Conservation (phyloP, 768 basidiomycete species). For the Naganishia friedmannii region DNA sequence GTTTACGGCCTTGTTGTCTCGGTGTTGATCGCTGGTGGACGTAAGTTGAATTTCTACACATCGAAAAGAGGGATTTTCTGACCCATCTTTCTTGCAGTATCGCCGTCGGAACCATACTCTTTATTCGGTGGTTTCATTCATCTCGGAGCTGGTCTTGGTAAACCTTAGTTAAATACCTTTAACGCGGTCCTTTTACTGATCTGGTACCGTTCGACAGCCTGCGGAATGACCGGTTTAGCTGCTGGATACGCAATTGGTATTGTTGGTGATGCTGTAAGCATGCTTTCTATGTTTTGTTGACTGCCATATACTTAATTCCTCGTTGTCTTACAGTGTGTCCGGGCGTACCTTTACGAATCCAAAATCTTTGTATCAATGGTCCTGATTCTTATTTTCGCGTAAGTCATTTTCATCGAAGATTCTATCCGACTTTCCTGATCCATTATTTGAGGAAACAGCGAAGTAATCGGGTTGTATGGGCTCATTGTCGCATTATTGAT, state of each 20-base stretch:
- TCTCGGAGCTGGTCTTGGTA: slow-evolving; percentile 74
- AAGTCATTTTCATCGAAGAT: slow-evolving; percentile 18
- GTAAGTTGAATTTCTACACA: not conserved
- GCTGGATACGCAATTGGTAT: slow-evolving; percentile 93
- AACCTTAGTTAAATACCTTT: slow-evolving; percentile 5
- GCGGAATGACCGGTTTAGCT: slow-evolving; percentile 84
- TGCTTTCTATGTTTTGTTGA: not conserved
- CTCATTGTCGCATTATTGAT: slow-evolving; percentile 81
- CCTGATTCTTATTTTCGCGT: slow-evolving; percentile 67
- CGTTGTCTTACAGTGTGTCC: slow-evolving; percentile 64
- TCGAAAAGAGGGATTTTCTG: not conserved
- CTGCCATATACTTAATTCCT: slow-evolving; percentile 1
- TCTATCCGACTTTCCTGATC: not conserved
- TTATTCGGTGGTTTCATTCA: slow-evolving; percentile 86
- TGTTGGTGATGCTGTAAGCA: slow-evolving; percentile 84
- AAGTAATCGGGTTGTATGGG: slow-evolving; percentile 46
- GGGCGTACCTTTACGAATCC: slow-evolving; percentile 85
- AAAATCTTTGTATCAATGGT: slow-evolving; percentile 94
- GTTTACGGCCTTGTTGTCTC: slow-evolving; percentile 96
- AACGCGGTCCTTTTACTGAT: not conserved
- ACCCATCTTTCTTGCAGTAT: slow-evolving; percentile 55
- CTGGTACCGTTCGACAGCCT: slow-evolving; percentile 55
- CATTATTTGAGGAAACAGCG: slow-evolving; percentile 18
- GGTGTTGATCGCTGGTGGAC: slow-evolving; percentile 74
- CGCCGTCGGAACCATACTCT: slow-evolving; percentile 66